phyloP scores from a whole-genome alignment of 2,329 filamentous ascomycete genomes.

The Diaporthe caulivora region DNA sequence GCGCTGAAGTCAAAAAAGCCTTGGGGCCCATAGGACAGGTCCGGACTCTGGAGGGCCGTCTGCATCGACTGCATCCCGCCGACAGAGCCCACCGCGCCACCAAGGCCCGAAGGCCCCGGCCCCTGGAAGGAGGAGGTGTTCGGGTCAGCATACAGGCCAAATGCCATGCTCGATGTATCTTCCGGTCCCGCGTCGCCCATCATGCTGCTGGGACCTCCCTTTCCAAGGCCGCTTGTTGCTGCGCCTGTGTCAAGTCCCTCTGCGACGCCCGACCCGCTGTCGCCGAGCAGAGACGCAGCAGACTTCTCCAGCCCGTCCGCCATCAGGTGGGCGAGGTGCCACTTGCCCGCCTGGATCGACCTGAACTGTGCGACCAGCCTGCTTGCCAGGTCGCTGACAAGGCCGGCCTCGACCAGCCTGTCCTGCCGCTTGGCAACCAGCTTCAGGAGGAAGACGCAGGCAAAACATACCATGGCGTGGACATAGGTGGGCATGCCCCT shows the following conservation, averaged over 20 bases:
- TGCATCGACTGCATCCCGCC: slow-evolving; percentile 17
- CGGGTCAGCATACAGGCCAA: slow-evolving; percentile 10
- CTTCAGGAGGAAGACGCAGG: slow-evolving; percentile 64
- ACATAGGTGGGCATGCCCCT: slow-evolving; percentile 63
- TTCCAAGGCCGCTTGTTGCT: not conserved
- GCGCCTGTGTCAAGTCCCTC: not conserved
- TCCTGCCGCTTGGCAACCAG: slow-evolving; percentile 54
- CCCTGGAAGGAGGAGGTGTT: slow-evolving; percentile 5
- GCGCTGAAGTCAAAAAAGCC: slow-evolving; percentile 15
- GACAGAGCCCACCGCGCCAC: slow-evolving; percentile 5
- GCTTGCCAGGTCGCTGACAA: slow-evolving; percentile 53
- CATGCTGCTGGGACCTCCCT: not conserved
- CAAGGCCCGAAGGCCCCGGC: not conserved
- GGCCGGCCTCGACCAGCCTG: slow-evolving; percentile 52
- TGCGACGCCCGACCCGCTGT: not conserved
- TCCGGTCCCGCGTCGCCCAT: slow-evolving; percentile 14
- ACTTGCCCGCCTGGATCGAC: slow-evolving; percentile 55
- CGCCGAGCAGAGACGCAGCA: not conserved
- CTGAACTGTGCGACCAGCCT: slow-evolving; percentile 56
- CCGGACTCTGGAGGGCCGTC: not conserved
- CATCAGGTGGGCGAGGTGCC: slow-evolving; percentile 61
- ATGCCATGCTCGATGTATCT: not conserved
- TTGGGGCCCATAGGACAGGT: slow-evolving; percentile 11
- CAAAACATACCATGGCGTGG: slow-evolving; percentile 65
- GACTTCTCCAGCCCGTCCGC: slow-evolving; percentile 56